These are phyloP conservation scores for Croton laevigatus DNA, from an alignment of 441 rosid genomes.

Conservation along the genomic window DNA sequence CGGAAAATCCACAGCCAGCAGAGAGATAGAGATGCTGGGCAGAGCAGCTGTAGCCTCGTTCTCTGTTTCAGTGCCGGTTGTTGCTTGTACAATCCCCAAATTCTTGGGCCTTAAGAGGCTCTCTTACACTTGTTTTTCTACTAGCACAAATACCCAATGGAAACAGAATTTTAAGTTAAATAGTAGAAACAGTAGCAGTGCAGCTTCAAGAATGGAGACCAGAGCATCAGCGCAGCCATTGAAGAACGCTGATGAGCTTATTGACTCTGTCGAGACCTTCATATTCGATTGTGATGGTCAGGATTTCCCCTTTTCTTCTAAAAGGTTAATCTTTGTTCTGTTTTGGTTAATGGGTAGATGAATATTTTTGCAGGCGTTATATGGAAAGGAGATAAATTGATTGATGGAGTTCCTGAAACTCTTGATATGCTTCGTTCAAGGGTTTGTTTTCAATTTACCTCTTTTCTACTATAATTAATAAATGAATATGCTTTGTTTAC, in stretches of 20 bases:
- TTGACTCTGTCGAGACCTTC: conserved; percentile 82
- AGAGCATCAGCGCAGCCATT: conserved; percentile 48
- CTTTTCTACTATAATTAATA: background rate
- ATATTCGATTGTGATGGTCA: conserved; percentile 95
- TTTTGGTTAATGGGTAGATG: background rate
- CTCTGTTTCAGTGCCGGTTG: conserved; percentile 29
- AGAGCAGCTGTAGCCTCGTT: conserved; percentile 44
- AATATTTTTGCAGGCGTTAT: conserved; percentile 62
- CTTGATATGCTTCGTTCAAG: conserved; percentile 79
- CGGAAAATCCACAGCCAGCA: background rate
- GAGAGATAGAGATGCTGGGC: conserved; percentile 44
- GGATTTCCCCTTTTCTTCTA: background rate
- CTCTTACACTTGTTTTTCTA: conserved; percentile 10
- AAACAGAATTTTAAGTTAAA: conserved; percentile 25
- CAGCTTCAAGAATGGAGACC: conserved; percentile 31
- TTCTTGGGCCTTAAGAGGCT: conserved; percentile 22
- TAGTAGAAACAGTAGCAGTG: conserved; percentile 8
- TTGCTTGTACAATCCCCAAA: conserved; percentile 19
- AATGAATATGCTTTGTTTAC: background rate
- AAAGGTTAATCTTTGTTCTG: background rate
- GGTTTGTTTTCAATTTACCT: conserved; percentile 27
- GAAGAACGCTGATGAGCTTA: conserved; percentile 48
- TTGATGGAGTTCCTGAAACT: conserved; percentile 69
- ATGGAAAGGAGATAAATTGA: conserved; percentile 92
- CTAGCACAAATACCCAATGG: conserved; percentile 23